Evolutionary conservation across 768 basidiomycete species (phyloP), one percentile per base, ranked within the genome.

Genomic region (Pleurotus cornucopiae): DNA sequence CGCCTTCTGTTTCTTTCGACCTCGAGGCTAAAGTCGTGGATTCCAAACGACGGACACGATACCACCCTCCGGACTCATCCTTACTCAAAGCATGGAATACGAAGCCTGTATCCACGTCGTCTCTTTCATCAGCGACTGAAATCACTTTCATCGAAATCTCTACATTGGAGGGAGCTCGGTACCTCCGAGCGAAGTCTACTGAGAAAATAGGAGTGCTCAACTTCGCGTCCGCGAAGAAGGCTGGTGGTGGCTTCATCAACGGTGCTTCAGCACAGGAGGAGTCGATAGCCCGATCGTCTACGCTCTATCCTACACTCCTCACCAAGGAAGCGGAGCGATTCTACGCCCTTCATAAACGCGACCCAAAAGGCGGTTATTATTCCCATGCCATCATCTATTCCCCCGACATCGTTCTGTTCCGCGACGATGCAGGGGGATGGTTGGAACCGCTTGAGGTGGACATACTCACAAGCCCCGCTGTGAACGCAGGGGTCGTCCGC

Each of bases 261-360:
- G 90, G 89, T 13, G 82, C 87, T 0, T 81, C 84, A 57, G 89
- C 90, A 1, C 89, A 92, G 62, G 90, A 92, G 66, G 89, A 92
- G 67, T 85, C 84, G 38, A 79, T 92, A 62, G 88, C 89, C 9
- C 83, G 89, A 41, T 81, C 88, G 4, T 89, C 88, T 9, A 86
- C 85, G 4, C 70, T 92, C 5, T 88, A 85, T 60, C 72, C 78
- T 1, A 78, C 84, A 6, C 83, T 91, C 55, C 75, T 76, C 63
- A 80, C 84, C 7, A 65, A 68, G 13, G 73, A 72, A 4, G 84
- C 81, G 0, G 71, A 79, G 44, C 73, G 76, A 40, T 91, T 89
- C 70, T 89, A 92, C 66, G 69, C 67, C 2, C 64, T 82, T 16
- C 89, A 91, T 65, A 72, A 72, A 26, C 73, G 62, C 57, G 73